Evolutionary conservation across 2,329 filamentous ascomycete species (phyloP).

Genomic region (Fusarium graminum): DNA sequence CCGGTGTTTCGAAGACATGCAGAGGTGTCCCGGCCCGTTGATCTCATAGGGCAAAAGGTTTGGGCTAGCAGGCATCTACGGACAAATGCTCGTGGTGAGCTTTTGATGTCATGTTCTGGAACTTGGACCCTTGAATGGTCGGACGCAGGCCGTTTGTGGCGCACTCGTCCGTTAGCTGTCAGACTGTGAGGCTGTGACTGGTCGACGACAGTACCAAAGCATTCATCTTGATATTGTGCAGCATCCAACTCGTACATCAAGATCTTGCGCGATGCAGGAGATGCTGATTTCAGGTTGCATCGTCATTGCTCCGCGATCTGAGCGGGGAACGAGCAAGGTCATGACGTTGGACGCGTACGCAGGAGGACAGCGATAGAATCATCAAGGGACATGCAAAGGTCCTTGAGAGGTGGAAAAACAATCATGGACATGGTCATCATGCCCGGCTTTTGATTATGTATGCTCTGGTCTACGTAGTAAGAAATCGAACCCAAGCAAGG

Average conservation of each 20-base stretch:
- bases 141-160: constrained; percentile 26
- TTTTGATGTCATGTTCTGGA: constrained; percentile 37
- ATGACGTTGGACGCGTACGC: constrained; percentile 28
- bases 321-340: not conserved
- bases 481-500: constrained; percentile 29
- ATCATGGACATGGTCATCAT: constrained; percentile 24
- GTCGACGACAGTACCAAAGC: constrained; percentile 17
- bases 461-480: constrained; percentile 17
- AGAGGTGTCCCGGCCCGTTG: constrained; percentile 17
- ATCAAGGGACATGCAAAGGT: constrained; percentile 7
- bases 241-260: constrained; percentile 15
- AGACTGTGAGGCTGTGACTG: constrained; percentile 36
- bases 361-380: not conserved
- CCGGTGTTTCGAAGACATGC: constrained; percentile 18
- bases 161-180: constrained; percentile 31
- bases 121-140: constrained; percentile 29
- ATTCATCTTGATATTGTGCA: constrained; percentile 5
- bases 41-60: constrained; percentile 29
- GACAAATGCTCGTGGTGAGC: constrained; percentile 7
- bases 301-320: constrained; percentile 21
- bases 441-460: constrained; percentile 37
- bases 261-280: constrained; percentile 20
- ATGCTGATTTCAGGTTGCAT: constrained; percentile 8
- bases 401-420: constrained; percentile 16
- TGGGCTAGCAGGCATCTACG: constrained; percentile 29